phyloP scores from a whole-genome alignment of 2,329 filamentous ascomycete genomes.

The Periconia digitata region DNA sequence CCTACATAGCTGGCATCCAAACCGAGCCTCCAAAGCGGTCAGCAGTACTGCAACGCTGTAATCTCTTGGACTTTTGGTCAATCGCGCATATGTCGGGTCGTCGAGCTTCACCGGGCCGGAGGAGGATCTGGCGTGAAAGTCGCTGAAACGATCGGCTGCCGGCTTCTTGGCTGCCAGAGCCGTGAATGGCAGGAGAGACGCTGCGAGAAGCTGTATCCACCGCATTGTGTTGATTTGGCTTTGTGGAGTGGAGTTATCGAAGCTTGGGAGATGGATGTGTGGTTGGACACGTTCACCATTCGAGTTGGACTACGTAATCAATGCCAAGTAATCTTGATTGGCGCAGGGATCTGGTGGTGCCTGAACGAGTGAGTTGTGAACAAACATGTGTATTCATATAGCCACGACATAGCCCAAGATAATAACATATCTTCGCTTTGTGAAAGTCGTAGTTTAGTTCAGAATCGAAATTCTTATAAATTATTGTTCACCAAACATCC shows the following conservation, averaged over 20 bases:
- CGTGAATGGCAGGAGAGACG: slow-evolving; percentile 62
- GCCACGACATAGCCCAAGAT: too few species aligned
- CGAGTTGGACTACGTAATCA: slow-evolving; percentile 30
- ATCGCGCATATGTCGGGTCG: slow-evolving; percentile 71
- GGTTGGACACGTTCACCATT: slow-evolving; percentile 4
- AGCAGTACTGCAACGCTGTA: slow-evolving; percentile 81
- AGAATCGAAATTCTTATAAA: too few species aligned
- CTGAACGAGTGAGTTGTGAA: not conserved
- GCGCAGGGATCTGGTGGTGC: too few species aligned
- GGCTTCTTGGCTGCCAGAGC: slow-evolving; percentile 67
- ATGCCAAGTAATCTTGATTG: slow-evolving; percentile 10
- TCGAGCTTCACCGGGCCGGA: slow-evolving; percentile 73
- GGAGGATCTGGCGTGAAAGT: slow-evolving; percentile 69
- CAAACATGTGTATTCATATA: not conserved
- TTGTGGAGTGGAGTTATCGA: slow-evolving; percentile 17
- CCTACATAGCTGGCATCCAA: slow-evolving; percentile 81
- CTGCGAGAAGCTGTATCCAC: slow-evolving; percentile 61
- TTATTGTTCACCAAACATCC: too few species aligned
- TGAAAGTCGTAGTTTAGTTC: too few species aligned
- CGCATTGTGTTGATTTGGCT: slow-evolving; percentile 61
- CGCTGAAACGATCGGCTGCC: slow-evolving; percentile 65
- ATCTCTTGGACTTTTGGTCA: slow-evolving; percentile 78
- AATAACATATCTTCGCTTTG: too few species aligned
- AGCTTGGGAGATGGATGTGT: slow-evolving; percentile 23
- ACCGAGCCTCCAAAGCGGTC: slow-evolving; percentile 81